phyloP scores from a whole-genome alignment of 2,329 filamentous ascomycete genomes.

The Penicillium sp. region DNA sequence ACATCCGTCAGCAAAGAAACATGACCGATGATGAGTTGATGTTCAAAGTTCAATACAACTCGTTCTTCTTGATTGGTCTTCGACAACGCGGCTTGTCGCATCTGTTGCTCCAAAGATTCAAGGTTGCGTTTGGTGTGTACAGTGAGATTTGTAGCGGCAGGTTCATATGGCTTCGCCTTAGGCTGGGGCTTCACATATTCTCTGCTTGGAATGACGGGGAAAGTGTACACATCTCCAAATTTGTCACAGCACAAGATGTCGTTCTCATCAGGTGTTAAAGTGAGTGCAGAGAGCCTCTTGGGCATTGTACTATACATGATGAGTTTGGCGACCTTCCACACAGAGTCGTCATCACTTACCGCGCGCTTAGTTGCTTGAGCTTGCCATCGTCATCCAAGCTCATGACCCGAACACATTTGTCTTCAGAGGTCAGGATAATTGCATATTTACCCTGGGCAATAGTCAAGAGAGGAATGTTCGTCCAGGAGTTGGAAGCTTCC shows the following conservation, averaged over 20 bases:
- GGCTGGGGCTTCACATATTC: conserved; percentile 31
- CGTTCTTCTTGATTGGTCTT: conserved; percentile 43
- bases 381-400: conserved; percentile 59
- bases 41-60: conserved; percentile 61
- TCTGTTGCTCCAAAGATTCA: conserved; percentile 55
- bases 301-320: conserved; percentile 65
- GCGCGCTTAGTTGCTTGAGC: conserved; percentile 65
- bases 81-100: conserved; percentile 45
- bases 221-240: conserved; percentile 90
- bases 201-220: conserved; percentile 62
- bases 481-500: conserved; percentile 33
- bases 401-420: conserved; percentile 86
- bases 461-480: conserved; percentile 65
- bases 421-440: conserved; percentile 78
- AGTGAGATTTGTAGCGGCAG: conserved; percentile 55
- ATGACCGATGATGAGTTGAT: conserved; percentile 79
- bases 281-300: conserved; percentile 77
- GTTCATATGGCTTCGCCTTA: conserved; percentile 42
- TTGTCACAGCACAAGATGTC: conserved; percentile 86
- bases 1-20: conserved; percentile 91
- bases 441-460: conserved; percentile 63
- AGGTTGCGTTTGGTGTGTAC: conserved; percentile 62
- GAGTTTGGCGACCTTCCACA: conserved; percentile 10
- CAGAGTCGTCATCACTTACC: conserved; percentile 49
- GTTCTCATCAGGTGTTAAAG: conserved; percentile 63